These are phyloP conservation scores for Pythium sp. DNA, from an alignment of 352 stramenopile species.

Conservation along the genomic window DNA sequence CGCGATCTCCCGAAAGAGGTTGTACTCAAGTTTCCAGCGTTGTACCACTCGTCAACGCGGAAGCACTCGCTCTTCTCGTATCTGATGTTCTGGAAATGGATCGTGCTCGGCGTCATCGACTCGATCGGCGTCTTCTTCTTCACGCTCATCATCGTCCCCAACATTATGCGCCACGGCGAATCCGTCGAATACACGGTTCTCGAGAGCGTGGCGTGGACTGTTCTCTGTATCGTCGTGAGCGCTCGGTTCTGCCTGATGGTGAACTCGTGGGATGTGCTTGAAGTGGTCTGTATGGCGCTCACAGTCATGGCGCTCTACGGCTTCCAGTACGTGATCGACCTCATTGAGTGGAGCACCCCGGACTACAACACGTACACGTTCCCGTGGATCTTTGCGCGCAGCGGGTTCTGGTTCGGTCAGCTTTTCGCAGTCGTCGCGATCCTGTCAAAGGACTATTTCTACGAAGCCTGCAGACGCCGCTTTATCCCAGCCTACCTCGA, in stretches of 20 bases:
- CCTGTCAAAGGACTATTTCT: constrained; percentile 69
- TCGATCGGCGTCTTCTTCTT: constrained; percentile 73
- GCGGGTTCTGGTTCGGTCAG: constrained; percentile 75
- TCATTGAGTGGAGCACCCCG: constrained; percentile 46
- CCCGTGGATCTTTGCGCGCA: constrained; percentile 66
- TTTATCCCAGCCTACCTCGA: constrained; percentile 73
- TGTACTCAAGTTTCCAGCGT: constrained; percentile 50
- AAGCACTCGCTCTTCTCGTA: constrained; percentile 70
- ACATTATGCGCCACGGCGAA: constrained; percentile 58
- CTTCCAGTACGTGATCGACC: constrained; percentile 67
- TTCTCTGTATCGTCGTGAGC: constrained; percentile 77
- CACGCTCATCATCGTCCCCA: constrained; percentile 40
- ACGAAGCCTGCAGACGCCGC: constrained; percentile 56
- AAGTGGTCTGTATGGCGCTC: constrained; percentile 48
- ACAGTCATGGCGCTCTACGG: constrained; percentile 61
- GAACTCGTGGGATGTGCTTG: constrained; percentile 74
- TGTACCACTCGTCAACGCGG: constrained; percentile 65
- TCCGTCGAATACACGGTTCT: constrained; percentile 65
- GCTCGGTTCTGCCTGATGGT: constrained; percentile 77
- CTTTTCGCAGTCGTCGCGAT: constrained; percentile 66
- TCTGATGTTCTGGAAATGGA: constrained; percentile 87
- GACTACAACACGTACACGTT: constrained; percentile 78
- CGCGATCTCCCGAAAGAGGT: constrained; percentile 70
- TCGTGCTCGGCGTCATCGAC: constrained; percentile 70
- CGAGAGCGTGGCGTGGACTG: constrained; percentile 65